Base-by-base conservation (phyloP, 495 filamentous ascomycete genomes). In the Chlorociboria aeruginascens region DNA sequence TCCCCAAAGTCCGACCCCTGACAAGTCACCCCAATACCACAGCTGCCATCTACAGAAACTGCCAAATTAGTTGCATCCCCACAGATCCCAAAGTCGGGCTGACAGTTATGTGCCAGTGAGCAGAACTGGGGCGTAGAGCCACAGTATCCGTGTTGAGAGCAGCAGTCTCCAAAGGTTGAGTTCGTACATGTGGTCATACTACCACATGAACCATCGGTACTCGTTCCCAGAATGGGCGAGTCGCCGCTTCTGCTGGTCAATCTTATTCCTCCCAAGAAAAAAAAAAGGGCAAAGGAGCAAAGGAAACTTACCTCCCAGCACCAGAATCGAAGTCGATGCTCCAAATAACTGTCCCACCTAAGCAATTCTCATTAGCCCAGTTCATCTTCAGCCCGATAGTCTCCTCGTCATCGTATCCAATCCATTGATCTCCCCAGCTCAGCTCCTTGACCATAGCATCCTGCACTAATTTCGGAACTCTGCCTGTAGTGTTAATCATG, bases 341-440 rank as follows among this genome's bases (percentile, higher is more conserved):
- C 49, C 53, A 55, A 3, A 51, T 14, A 3, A 41, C 33, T 16
- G 40, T 56, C 9, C 50, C 48, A 20, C 64, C 66, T 0, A 72
- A 50, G 37, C 68, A 65, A 13, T 50, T 49, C 11, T 51, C 16
- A 37, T 61, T 58, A n/a, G 63, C 68, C 47, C 46, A 54, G n/a
- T 20, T 40, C 14, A 31, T 51, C 43, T 63, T 63, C 29, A 48
- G 17, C 2, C 1, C 17, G n/a, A 56, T 51, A 9, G 60, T 59
- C 32, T 63, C 52, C 17, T 52, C 44, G 41, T 63, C 59, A 48
- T 61, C 59, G 40, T 63, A 63, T 0, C 51, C 51, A 48, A 66
- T 62, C 52, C 56, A 63, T 37, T 65, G 61, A 40, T 56, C 51
- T 8, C 50, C 47, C 32, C 51, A 67, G n/a, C 49, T 54, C 8